These are phyloP conservation scores for Gremmenia infestans DNA, from an alignment of 2,329 filamentous ascomycete genomes.

Conservation along the genomic window DNA sequence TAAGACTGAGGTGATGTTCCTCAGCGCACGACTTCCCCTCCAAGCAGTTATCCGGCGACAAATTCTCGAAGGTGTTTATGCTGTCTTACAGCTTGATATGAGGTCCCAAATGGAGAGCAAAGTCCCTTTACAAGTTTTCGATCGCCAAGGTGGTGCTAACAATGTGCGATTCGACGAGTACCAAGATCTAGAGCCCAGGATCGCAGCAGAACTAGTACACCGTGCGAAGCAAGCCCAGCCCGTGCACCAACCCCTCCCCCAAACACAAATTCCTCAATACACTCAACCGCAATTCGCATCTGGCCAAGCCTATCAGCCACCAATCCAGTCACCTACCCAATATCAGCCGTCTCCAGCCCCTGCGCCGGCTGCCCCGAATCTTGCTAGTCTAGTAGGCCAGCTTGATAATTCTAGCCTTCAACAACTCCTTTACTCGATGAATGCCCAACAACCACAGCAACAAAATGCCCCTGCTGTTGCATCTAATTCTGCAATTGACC, in stretches of 20 bases:
- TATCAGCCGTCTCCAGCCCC: constrained; percentile 32
- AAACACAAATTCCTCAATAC: constrained; percentile 29
- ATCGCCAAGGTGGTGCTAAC: constrained; percentile 66
- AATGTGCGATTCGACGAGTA: constrained; percentile 87
- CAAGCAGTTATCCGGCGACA: constrained; percentile 78
- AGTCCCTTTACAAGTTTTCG: constrained; percentile 80
- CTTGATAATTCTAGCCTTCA: constrained; percentile 68
- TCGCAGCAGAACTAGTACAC: constrained; percentile 75
- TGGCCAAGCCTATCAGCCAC: constrained; percentile 33
- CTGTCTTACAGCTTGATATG: constrained; percentile 71
- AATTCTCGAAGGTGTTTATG: constrained; percentile 82
- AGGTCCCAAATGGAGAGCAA: constrained; percentile 65
- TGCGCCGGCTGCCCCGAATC: constrained; percentile 40
- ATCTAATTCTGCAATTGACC: constrained; percentile 34
- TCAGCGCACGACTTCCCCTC: constrained; percentile 72
- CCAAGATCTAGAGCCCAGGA: constrained; percentile 69
- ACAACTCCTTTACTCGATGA: constrained; percentile 59
- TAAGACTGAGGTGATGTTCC: constrained; percentile 71
- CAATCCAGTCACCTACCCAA: constrained; percentile 31
- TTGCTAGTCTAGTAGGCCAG: constrained; percentile 61
- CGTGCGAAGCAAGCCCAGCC: constrained; percentile 55
- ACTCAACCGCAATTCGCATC: constrained; percentile 33
- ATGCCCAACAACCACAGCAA: constrained; percentile 14
- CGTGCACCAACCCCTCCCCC: constrained; percentile 31
- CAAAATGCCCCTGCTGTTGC: constrained; percentile 21